Base-by-base conservation (phyloP, 495 filamentous ascomycete species). In the Tuber microsphaerosporum region DNA sequence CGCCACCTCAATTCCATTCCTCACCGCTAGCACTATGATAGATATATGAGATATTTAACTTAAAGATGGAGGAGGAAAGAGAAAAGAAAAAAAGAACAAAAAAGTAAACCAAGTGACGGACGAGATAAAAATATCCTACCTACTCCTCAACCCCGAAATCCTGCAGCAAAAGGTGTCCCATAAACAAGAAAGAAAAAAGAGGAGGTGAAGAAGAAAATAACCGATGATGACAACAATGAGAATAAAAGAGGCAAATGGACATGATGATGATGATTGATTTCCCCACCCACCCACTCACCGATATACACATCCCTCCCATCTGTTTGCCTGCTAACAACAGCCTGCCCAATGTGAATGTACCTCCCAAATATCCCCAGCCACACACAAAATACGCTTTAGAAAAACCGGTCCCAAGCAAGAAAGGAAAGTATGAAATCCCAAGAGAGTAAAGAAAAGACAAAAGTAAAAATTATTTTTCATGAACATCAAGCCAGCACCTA, bases 401-500 rank as follows among this genome's bases (percentile, higher is more conserved):
- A 65, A 65, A 65, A 65, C 56, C 56, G 26, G 26, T 31, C 26
- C 56, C 56, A 65, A 31, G 56, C 56, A 65, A 65, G 34, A 51
- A 56, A 56, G n/a, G n/a, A 65, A 65, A 31, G 17, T 34, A 65
- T 65, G 26, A 65, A 34, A 34, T 65, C 42, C 73, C 73, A n/a
- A 44, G 69, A 74, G 39, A 42, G 9, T 70, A 41, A 51, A 46
- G 73, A 46, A 37, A 31, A 46, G 42, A 71, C 26, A 45, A 71
- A 37, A 61, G 44, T 37, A 70, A 56, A 74, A 70, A 70, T 74
- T 75, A 77, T 77, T 77, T 76, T 77, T 76, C 75, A 77, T 71
- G 75, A 77, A 77, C 70, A 48, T 65, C 56, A 65, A 34, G n/a
- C 56, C 26, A 65, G 26, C 26, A 44, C 48, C 51, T 46, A 74